Conservation (phyloP, 164 flowering plant genomes). For the Warburgia ugandensis region DNA sequence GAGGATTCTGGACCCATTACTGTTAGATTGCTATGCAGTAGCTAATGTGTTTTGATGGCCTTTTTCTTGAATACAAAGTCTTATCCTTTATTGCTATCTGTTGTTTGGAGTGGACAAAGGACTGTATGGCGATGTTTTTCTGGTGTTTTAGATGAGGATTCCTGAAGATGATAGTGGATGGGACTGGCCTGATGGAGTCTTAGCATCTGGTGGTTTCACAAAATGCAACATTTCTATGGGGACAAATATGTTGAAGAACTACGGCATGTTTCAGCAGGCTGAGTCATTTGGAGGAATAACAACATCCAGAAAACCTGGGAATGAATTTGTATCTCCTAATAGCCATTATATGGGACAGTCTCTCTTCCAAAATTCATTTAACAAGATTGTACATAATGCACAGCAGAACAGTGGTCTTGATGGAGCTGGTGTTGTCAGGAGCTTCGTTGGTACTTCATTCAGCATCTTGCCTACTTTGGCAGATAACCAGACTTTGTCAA, state of each 20-base stretch:
- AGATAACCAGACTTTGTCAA: slow-evolving; percentile 10
- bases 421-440: slow-evolving; percentile 13
- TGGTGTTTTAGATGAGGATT: slow-evolving; percentile 67
- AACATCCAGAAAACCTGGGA: slow-evolving; percentile 19
- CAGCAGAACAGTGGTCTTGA: slow-evolving; percentile 4
- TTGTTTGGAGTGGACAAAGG: slow-evolving; percentile 33
- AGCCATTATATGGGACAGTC: slow-evolving; percentile 10
- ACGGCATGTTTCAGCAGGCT: slow-evolving; percentile 19
- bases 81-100: slow-evolving; percentile 36
- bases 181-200: slow-evolving; percentile 64
- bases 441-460: slow-evolving; percentile 15
- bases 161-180: slow-evolving; percentile 59
- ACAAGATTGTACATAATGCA: slow-evolving; percentile 13
- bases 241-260: slow-evolving; percentile 18
- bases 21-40: slow-evolving; percentile 6
- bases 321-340: slow-evolving; percentile 14
- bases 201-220: slow-evolving; percentile 30
- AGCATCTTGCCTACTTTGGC: slow-evolving; percentile 11
- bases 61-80: slow-evolving; percentile 26
- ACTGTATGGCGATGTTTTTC: slow-evolving; percentile 47
- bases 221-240: slow-evolving; percentile 16
- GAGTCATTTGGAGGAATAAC: slow-evolving; percentile 22
- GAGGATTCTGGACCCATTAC: too few species aligned
- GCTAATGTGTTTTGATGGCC: slow-evolving; percentile 3
- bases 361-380: slow-evolving; percentile 13